Conservation (phyloP, 495 filamentous ascomycete genomes). For the Staphylotrichum longicolle region DNA sequence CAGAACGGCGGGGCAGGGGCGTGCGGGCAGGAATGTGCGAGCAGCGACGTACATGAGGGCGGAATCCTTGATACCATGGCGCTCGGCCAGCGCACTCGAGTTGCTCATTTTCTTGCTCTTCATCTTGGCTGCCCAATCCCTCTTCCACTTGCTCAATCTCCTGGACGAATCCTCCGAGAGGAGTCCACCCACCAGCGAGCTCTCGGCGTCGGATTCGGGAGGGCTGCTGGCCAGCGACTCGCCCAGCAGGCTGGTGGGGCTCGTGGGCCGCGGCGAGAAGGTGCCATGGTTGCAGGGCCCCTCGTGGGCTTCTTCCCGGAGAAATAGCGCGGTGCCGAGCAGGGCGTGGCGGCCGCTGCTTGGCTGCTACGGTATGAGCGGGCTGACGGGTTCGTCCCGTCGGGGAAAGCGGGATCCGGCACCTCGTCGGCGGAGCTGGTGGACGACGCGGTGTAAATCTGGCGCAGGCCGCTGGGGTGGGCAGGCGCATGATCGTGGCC, state of each 20-base stretch:
- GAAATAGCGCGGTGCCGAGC: constrained; percentile 30
- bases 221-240: constrained; percentile 19
- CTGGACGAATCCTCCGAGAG: constrained; percentile 23
- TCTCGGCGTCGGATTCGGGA: constrained; percentile 29
- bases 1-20: neutral
- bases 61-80: constrained; percentile 58
- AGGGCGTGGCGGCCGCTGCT: constrained; percentile 38
- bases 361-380: constrained; percentile 26
- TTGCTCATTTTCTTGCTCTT: constrained; percentile 59
- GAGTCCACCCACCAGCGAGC: constrained; percentile 20
- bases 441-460: constrained; percentile 43
- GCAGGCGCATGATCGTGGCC: constrained; percentile 37
- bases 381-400: constrained; percentile 10
- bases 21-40: no score
- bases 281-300: constrained; percentile 70
- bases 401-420: neutral
- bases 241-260: constrained; percentile 43
- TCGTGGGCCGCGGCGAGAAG: constrained; percentile 67
- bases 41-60: constrained; percentile 51
- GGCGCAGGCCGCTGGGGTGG: constrained; percentile 46
- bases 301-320: constrained; percentile 40
- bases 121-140: constrained; percentile 38
- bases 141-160: constrained; percentile 36
- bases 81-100: constrained; percentile 60
- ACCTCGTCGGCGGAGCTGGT: constrained; percentile 26